Evolutionary conservation across 495 filamentous ascomycete species (phyloP).

Genomic region (Penicillium lividum): DNA sequence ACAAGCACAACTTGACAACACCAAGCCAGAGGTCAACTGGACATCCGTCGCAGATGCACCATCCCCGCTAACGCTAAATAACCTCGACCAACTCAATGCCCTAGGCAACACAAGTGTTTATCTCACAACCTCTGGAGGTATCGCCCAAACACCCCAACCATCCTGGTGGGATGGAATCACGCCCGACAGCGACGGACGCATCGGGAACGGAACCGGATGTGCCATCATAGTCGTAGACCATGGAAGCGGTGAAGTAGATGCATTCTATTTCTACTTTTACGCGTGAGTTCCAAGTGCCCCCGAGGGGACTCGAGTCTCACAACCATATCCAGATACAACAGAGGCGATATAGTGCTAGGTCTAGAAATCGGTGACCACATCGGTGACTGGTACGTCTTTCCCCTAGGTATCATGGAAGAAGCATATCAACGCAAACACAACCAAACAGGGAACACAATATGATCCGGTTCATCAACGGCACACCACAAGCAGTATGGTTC

Average conservation of each 20-base stretch:
- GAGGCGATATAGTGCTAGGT: slow-evolving; percentile 49
- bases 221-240: slow-evolving; percentile 59
- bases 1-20: slow-evolving; percentile 54
- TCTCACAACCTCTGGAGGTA: slow-evolving; percentile 59
- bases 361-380: slow-evolving; percentile 61
- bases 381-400: slow-evolving; percentile 55
- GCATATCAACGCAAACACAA: neutral
- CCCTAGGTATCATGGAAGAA: neutral
- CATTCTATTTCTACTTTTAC: slow-evolving; percentile 72
- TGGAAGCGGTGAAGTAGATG: slow-evolving; percentile 56
- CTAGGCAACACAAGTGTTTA: slow-evolving; percentile 54
- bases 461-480: slow-evolving; percentile 63
- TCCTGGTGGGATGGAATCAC: slow-evolving; percentile 54
- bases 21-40: slow-evolving; percentile 55
- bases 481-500: slow-evolving; percentile 61
- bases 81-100: slow-evolving; percentile 55
- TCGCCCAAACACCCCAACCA: slow-evolving; percentile 49
- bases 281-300: slow-evolving; percentile 37
- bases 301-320: neutral
- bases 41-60: slow-evolving; percentile 40
- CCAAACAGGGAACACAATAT: slow-evolving; percentile 61
- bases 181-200: slow-evolving; percentile 51
- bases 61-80: slow-evolving; percentile 53
- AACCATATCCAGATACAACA: slow-evolving; percentile 42
- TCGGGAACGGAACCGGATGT: slow-evolving; percentile 44